Conservation (phyloP, 1,284 basidiomycete species). For the Cutaneotrichosporon cutaneum region DNA sequence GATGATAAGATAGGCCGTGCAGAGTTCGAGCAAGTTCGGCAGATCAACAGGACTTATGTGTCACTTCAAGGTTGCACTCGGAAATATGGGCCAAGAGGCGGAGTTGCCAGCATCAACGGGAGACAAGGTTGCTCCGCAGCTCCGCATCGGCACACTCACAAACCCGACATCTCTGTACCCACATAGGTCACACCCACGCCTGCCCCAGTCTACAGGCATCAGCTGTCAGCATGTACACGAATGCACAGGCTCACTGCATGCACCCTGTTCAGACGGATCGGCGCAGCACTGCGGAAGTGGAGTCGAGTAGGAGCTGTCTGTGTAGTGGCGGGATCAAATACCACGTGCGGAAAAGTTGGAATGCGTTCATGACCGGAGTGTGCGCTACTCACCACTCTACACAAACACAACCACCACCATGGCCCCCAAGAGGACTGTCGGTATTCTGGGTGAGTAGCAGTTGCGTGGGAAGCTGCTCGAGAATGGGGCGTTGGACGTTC, state of each 20-base stretch:
- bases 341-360: background rate
- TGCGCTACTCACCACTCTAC: background rate
- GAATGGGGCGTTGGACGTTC: background rate
- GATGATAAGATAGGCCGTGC: no score
- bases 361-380: background rate
- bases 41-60: no score
- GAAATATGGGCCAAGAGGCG: no score
- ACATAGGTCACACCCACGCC: background rate
- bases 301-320: no score
- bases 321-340: background rate
- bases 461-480: background rate
- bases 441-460: slow-evolving; percentile 48
- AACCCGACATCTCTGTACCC: background rate
- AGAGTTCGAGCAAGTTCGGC: no score
- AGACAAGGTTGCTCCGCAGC: no score
- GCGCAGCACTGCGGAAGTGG: no score
- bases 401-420: slow-evolving; percentile 26
- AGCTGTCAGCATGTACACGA: background rate
- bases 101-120: no score
- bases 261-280: no score
- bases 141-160: background rate
- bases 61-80: no score
- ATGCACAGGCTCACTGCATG: background rate
- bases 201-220: background rate
- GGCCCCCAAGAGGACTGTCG: slow-evolving; percentile 50